Base-by-base conservation (phyloP, 805 yeast species). In the Metschnikowia peoriensis region DNA sequence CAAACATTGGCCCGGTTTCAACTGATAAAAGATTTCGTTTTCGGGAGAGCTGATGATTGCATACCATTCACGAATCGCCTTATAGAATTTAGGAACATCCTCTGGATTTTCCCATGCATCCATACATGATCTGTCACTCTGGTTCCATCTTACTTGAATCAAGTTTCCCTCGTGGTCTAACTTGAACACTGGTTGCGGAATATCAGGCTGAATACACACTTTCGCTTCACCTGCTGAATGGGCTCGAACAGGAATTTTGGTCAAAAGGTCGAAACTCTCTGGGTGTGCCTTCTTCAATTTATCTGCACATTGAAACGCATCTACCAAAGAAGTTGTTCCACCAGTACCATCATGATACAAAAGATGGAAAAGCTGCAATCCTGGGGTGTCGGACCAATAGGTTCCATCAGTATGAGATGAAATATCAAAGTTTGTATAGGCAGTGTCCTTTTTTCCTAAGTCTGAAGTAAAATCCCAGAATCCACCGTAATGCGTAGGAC, bases 391-490 rank as follows among this genome's bases (percentile, higher is more conserved):
- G 15, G 82, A 76, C 86, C 88, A 85, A 62, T 85, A 86, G 1
- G 89, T 85, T 6, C 90, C 90, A 64, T 85, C 90, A 1, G 89
- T 85, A 61, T 85, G 91, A 10, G 80, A 68, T 7, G 81, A 80
- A 47, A 85, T 81, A 55, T 82, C 86, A 50, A 84, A 72, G 60
- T 84, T 83, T 14, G 89, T 85, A 64, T 85, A 85, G 3, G 91
- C 91, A 4, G 88, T 84, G 61, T 85, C 91, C 52, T 81, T 80
- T 69, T 80, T 83, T 44, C 84, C 76, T 61, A 85, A 70, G 61
- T 85, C 88, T 5, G 88, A 77, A 10, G 90, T 85, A 66, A 86
- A 85, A 63, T 84, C 89, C 89, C 90, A 86, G 68, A 86, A 85
- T 1, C 88, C 89, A n/a, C 89, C 90, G 58, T 86, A 85, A 63